Percentiles rank a stretch among this genome's conserved stretches.
Evolutionary conservation across 1,139 yeast genomes (phyloP).

Genomic region (Blastobotrys niveus): DNA sequence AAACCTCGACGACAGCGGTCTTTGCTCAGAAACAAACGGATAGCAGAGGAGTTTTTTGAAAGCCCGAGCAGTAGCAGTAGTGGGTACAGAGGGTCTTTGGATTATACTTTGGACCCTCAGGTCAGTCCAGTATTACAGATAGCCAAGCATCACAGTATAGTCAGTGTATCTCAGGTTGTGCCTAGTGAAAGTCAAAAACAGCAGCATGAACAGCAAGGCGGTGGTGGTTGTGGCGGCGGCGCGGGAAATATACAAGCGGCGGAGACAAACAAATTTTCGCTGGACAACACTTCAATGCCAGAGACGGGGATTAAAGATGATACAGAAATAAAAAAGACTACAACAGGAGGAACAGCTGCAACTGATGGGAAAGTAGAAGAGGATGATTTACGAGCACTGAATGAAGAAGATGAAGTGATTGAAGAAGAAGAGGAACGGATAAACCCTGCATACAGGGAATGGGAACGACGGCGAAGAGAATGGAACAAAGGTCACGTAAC

Average conservation of each 20-base stretch:
- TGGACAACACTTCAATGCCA: conserved; percentile 4
- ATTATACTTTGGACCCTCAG: background rate
- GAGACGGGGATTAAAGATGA: background rate
- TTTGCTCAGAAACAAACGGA: background rate
- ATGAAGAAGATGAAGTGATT: conserved; percentile 4
- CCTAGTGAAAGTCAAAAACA: background rate
- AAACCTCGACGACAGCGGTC: background rate
- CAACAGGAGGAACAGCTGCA: background rate
- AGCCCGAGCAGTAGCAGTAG: background rate
- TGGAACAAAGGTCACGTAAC: conserved; percentile 27
- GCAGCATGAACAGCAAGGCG: no score
- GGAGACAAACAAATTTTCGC: conserved; percentile 3
- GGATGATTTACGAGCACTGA: no score
- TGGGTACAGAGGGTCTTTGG: background rate
- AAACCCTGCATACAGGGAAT: conserved; percentile 28
- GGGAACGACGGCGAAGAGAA: conserved; percentile 27
- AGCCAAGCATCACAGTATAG: background rate
- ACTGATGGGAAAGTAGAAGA: background rate
- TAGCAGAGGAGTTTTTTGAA: conserved; percentile 6
- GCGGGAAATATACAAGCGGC: background rate
- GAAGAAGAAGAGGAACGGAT: conserved; percentile 26
- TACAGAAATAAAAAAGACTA: background rate
- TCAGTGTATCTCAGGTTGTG: background rate
- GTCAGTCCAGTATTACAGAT: conserved; percentile 6
- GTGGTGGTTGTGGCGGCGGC: background rate